These are phyloP conservation scores for Malania oleifera DNA, from an alignment of 164 flowering plant species.

Conservation along the genomic window DNA sequence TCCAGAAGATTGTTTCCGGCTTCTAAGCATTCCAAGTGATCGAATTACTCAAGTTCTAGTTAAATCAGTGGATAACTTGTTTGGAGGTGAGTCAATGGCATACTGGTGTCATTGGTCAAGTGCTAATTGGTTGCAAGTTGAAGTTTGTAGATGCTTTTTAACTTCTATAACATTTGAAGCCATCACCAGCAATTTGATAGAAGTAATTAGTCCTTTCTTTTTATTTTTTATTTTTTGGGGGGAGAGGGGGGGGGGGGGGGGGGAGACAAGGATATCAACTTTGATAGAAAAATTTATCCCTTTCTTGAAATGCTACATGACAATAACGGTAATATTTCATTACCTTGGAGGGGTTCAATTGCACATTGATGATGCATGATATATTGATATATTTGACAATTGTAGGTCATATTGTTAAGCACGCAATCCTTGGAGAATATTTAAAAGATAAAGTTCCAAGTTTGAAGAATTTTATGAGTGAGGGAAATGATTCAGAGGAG, in stretches of 20 bases:
- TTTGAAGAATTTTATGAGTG: slow-evolving; percentile 48
- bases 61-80: slow-evolving; percentile 53
- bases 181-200: no score
- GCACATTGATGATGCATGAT: no score
- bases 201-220: no score
- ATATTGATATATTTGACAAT: background rate
- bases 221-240: no score
- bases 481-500: slow-evolving; percentile 26
- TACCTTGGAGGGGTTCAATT: no score
- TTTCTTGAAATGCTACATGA: no score
- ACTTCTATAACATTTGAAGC: no score
- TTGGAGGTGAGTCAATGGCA: slow-evolving; percentile 52
- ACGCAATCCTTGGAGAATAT: slow-evolving; percentile 55
- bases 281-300: no score
- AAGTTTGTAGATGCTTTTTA: no score
- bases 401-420: slow-evolving; percentile 51
- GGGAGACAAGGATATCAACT: no score
- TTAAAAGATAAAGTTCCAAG: slow-evolving; percentile 63
- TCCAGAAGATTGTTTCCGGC: slow-evolving; percentile 81
- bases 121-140: background rate
- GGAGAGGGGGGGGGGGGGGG: no score
- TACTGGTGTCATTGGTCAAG: background rate
- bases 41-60: slow-evolving; percentile 37
- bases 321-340: no score
- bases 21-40: slow-evolving; percentile 48